Evolutionary conservation across 176 grass and related monocot species (phyloP).

Genomic region (Oryza glumipatula): DNA sequence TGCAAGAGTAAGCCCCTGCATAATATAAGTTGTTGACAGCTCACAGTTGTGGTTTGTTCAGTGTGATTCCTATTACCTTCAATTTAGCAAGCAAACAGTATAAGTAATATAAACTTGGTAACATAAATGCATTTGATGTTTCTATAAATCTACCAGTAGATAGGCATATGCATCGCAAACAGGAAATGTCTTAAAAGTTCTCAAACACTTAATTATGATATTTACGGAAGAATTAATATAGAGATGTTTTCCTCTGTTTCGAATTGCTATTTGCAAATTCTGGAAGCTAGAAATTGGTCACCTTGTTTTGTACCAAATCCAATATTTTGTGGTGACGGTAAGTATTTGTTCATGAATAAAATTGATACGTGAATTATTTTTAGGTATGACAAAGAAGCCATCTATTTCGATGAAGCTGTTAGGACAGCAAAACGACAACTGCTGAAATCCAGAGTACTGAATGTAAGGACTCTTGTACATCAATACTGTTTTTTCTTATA

Average conservation of each 20-base stretch:
- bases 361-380: conserved; percentile 32
- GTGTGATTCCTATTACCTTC: conserved; percentile 16
- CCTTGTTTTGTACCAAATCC: conserved; percentile 14
- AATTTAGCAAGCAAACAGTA: conserved; percentile 18
- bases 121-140: conserved; percentile 8
- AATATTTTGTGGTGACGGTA: background rate
- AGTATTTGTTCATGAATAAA: conserved; percentile 16
- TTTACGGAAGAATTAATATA: background rate
- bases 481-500: background rate
- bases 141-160: conserved; percentile 22
- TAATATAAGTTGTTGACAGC: conserved; percentile 6
- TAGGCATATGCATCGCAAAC: conserved; percentile 26
- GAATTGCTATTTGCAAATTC: conserved; percentile 10
- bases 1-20: conserved; percentile 73
- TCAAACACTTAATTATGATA: background rate
- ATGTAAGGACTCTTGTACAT: conserved; percentile 56
- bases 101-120: background rate
- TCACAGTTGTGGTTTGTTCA: conserved; percentile 2
- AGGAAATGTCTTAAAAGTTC: conserved; percentile 9
- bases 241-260: background rate
- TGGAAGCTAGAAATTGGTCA: conserved; percentile 31
- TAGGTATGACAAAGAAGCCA: conserved; percentile 92
- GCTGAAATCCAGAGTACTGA: conserved; percentile 75
- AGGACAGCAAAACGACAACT: conserved; percentile 80
- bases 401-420: conserved; percentile 95